Evolutionary conservation across 2,329 filamentous ascomycete genomes (phyloP).

Genomic region (Rhexocercosporidium sp.): DNA sequence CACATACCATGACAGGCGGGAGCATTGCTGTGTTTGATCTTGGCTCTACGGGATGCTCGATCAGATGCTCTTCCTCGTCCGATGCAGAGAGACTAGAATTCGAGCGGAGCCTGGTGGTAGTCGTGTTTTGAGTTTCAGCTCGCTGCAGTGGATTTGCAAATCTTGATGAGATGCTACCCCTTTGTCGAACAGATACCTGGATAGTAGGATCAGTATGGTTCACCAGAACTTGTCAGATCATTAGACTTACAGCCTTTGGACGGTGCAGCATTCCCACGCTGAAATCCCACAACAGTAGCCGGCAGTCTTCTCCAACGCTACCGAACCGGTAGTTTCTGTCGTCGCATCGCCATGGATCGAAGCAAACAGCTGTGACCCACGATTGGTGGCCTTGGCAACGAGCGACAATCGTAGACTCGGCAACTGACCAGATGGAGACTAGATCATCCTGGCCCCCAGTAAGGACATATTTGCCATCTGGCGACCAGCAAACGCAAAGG

Average conservation of each 20-base stretch:
- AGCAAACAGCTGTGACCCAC: slow-evolving; percentile 92
- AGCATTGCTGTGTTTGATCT: slow-evolving; percentile 82
- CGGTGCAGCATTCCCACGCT: slow-evolving; percentile 94
- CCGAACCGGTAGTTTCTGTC: slow-evolving; percentile 95
- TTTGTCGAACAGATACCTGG: slow-evolving; percentile 60
- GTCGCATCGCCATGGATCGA: slow-evolving; percentile 97
- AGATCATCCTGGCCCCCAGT: slow-evolving; percentile 96
- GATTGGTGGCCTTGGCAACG: slow-evolving; percentile 94
- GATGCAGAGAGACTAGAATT: slow-evolving; percentile 68
- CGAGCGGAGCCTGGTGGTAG: slow-evolving; percentile 66
- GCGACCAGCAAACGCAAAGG: slow-evolving; percentile 95
- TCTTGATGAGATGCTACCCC: slow-evolving; percentile 55
- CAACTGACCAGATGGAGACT: slow-evolving; percentile 92
- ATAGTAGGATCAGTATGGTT: slow-evolving; percentile 31
- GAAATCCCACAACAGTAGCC: slow-evolving; percentile 95
- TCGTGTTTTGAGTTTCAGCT: slow-evolving; percentile 66
- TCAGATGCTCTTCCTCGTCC: slow-evolving; percentile 60
- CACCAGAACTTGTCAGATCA: background rate
- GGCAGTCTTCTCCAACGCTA: slow-evolving; percentile 92
- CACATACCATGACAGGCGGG: slow-evolving; percentile 82
- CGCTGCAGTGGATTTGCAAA: slow-evolving; percentile 55
- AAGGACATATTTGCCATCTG: slow-evolving; percentile 93
- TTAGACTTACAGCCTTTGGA: slow-evolving; percentile 74
- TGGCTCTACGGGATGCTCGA: slow-evolving; percentile 84
- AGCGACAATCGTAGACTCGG: slow-evolving; percentile 83